Evolutionary conservation across 768 basidiomycete species (phyloP).

Genomic region (Mycena chlorophos): DNA sequence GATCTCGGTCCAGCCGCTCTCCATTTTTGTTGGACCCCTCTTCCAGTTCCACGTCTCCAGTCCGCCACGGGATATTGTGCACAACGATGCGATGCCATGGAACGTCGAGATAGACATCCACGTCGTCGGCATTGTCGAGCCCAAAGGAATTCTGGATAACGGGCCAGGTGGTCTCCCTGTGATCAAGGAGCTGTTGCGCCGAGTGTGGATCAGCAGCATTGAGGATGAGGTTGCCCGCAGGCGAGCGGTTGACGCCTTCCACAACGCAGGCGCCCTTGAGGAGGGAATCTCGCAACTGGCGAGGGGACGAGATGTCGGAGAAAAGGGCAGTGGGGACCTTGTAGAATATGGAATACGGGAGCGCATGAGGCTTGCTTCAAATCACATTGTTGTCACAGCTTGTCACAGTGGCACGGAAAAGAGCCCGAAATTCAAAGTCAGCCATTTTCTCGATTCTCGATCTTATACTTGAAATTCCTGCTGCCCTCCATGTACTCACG

Average conservation of each 20-base stretch:
- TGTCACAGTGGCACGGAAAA: too few relatives aligned
- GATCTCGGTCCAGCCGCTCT: background rate
- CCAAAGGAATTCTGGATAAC: background rate
- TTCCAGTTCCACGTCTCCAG: background rate
- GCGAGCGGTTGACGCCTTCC: background rate
- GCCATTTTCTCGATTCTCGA: too few relatives aligned
- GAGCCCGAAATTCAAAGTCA: too few relatives aligned
- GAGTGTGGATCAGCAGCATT: background rate
- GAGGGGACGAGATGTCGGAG: background rate
- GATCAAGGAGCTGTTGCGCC: background rate
- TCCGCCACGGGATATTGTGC: background rate
- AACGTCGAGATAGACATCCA: background rate
- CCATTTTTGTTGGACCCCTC: background rate
- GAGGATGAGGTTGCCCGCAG: background rate
- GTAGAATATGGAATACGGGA: too few relatives aligned
- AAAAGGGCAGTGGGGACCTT: background rate
- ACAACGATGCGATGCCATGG: background rate
- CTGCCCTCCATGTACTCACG: too few relatives aligned
- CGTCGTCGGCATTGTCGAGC: background rate
- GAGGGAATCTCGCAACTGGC: background rate
- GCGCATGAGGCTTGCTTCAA: too few relatives aligned
- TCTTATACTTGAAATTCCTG: too few relatives aligned
- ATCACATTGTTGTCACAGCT: too few relatives aligned
- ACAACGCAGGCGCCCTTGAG: background rate
- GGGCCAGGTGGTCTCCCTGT: background rate